Base-by-base conservation (phyloP, 192 early-diverging fungal species). In the Polychytrium aggregatum region DNA sequence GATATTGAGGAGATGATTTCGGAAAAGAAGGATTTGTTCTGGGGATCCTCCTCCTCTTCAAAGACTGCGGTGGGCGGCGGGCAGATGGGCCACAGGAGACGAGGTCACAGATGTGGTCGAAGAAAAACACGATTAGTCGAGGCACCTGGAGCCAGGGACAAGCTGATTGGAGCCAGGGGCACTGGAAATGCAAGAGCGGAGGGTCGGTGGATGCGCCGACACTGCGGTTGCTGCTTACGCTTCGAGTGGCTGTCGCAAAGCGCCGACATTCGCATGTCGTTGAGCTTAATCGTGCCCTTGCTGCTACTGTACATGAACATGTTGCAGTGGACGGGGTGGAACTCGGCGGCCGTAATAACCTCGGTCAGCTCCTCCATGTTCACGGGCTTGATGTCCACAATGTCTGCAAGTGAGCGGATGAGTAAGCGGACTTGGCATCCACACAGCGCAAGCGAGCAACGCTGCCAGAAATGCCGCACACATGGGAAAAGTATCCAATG, bases 341-440 rank as follows among this genome's bases (percentile, higher is more conserved):
- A 98, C 69, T 97, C 92, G 30, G 92, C 90, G 0, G 90, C 87
- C 20, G 95, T 98, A 60, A 98, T 98, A 56, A 98, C 95, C 62
- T 98, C 92, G 21, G 92, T 97, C 55, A 98, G 60, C 52, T 98
- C 92, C 57, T 98, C 95, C 95, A 98, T 98, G 58, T 97, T 97
- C n/a, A 85, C 88, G 29, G 96, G 96, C 72, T 98, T 98, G 63
- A 98, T 98, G 60, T 98, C 96, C 38, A 98, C 92, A 74, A 98
- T 92, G 61, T 98, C 88, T 91, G 34, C 8, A 13, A 9, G 40
- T 56, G 29, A 40, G 13, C 13, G 29, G 41, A 11, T 43, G 14
- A 18, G 35, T n/a, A 33, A 1, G n/a, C n/a, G n/a, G n/a, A n/a
- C n/a, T n/a, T n/a, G n/a, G n/a, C n/a, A n/a, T n/a, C n/a, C n/a